These are phyloP conservation scores for Marasmius tenuissimus DNA, from an alignment of 1,284 basidiomycete genomes.

Conservation along the genomic window DNA sequence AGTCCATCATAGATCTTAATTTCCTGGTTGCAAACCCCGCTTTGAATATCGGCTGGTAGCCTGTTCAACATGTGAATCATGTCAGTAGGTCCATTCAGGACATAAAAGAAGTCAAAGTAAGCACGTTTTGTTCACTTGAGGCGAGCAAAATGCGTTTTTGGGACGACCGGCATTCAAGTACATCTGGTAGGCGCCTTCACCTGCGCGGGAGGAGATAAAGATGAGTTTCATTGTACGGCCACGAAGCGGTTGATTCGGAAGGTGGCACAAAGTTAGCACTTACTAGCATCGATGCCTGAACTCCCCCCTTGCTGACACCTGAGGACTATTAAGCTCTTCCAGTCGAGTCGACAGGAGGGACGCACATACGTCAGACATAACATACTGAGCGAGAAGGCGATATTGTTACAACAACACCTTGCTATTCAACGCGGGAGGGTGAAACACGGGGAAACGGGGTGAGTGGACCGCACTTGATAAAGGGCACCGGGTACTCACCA, in stretches of 20 bases:
- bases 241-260: not conserved
- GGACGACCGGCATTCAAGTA: conserved; percentile 5
- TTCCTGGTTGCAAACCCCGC: conserved; percentile 19
- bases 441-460: not conserved
- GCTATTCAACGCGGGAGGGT: conserved; percentile 10
- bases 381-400: conserved; percentile 30
- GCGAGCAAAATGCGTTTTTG: conserved; percentile 12
- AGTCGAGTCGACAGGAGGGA: not conserved
- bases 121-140: conserved; percentile 22
- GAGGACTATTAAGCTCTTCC: not conserved
- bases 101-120: not conserved
- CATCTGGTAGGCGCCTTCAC: conserved; percentile 8
- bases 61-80: not conserved
- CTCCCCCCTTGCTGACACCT: conserved; percentile 22
- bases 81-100: not conserved
- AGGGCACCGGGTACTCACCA: conserved; percentile 5
- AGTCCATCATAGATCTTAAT: conserved; percentile 22
- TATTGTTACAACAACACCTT: conserved; percentile 29
- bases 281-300: conserved; percentile 10
- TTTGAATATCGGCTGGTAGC: conserved; percentile 18
- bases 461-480: not conserved
- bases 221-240: not conserved
- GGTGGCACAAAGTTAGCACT: not conserved
- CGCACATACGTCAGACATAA: conserved; percentile 28
- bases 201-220: not conserved